Evolutionary conservation across 371 early-diverging fungal species (phyloP).

Genomic region (Actinomortierella wolfii): DNA sequence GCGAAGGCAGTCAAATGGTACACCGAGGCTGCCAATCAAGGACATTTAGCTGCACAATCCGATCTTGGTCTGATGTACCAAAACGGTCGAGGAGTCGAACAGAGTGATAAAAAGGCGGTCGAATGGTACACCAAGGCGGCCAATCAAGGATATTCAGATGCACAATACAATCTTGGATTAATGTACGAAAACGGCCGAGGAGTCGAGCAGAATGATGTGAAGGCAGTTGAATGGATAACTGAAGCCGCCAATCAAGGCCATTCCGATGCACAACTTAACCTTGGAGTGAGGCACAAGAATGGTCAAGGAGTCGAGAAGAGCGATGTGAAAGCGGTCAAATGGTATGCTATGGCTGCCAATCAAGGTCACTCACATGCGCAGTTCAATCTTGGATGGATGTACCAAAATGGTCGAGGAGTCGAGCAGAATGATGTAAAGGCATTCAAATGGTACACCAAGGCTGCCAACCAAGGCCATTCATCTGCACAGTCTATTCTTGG

Average conservation of each 20-base stretch:
- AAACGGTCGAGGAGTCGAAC: conserved; percentile 74
- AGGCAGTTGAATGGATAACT: conserved; percentile 78
- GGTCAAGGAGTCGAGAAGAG: too few relatives aligned
- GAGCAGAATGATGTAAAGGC: conserved; percentile 62
- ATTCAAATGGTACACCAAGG: conserved; percentile 82
- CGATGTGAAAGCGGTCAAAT: conserved; percentile 53
- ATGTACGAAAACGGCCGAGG: conserved; percentile 83
- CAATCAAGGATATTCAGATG: conserved; percentile 78
- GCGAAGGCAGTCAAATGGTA: conserved; percentile 75
- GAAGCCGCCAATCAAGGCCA: too few relatives aligned
- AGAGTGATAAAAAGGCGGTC: conserved; percentile 56
- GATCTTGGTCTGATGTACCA: conserved; percentile 76
- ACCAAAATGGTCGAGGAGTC: conserved; percentile 75
- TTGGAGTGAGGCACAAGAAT: too few relatives aligned
- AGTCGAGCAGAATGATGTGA: conserved; percentile 54
- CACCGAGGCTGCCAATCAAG: conserved; percentile 61
- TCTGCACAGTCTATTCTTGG: conserved; percentile 80
- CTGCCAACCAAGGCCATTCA: conserved; percentile 79
- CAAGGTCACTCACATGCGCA: conserved; percentile 47
- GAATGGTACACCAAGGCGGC: conserved; percentile 85
- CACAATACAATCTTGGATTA: conserved; percentile 88
- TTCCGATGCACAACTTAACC: too few relatives aligned
- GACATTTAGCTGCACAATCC: conserved; percentile 83
- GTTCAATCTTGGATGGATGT: conserved; percentile 71
- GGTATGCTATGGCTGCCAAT: conserved; percentile 53